Evolutionary conservation across 2,329 filamentous ascomycete species (phyloP), one percentile per base, ranked within the genome.

Genomic region (Fusarium cyanostomum): DNA sequence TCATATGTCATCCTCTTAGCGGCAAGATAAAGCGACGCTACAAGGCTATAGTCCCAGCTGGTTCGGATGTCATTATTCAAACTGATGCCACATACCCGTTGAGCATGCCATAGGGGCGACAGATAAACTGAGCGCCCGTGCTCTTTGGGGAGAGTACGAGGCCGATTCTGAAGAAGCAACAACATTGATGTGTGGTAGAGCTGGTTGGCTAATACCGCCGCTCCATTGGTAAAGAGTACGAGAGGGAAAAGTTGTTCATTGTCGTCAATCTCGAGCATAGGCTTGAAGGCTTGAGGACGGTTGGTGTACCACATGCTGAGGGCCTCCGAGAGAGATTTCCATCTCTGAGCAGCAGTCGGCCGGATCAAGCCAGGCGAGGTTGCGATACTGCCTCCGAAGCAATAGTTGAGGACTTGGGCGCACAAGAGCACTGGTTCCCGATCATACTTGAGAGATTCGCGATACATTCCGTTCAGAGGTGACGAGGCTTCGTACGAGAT

Each of bases 181-280:
- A 85, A 69, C 75, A 83, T 83, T 3, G 83, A 82, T 1, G 83
- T 83, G 62, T 86, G 84, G 64, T 85, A 86, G 3, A 86, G 73
- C 63, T 86, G 83, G 58, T 85, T 86, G 3, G 81, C 83, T 0
- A 84, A 69, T 15, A 85, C 69, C 0, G 79, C 72, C 11, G 75
- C 75, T 18, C 71, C 74, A 61, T 71, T 78, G 48, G 75, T 77
- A 54, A 77, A 78, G 15, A 78, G 71, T n/a, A 79, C 48, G 1
- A 72, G 57, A 2, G 76, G 77, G 44, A 78, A 78, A 0, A 74
- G 64, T 16, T 68, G 65, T 3, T 72, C 69, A 37, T 66, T 64
- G 11, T 71, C 66, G 15, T 75, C 73, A 18, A 73, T 62, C 43
- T 77, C 75, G 21, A 72, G 64, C 62, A 78, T 72, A 27, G 76